These are phyloP conservation scores for Staphylotrichum longicolle DNA, from an alignment of 495 filamentous ascomycete species.

Conservation along the genomic window DNA sequence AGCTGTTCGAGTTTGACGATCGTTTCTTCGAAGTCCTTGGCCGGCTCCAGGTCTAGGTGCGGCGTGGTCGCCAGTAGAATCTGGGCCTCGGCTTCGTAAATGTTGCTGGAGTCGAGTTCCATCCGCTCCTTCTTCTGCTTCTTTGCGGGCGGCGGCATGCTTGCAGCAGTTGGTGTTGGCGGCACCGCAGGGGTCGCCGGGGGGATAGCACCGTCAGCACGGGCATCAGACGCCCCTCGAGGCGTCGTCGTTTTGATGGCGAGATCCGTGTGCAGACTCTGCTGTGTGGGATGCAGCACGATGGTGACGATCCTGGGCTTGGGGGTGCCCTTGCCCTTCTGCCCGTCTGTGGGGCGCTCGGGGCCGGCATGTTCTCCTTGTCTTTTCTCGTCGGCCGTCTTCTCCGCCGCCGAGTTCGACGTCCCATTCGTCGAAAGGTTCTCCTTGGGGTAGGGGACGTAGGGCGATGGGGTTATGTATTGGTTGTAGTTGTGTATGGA, in stretches of 20 bases:
- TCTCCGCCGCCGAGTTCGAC: conserved; percentile 22
- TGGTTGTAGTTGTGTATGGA: conserved; percentile 89
- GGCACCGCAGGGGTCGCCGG: conserved; percentile 66
- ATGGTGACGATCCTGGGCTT: conserved; percentile 70
- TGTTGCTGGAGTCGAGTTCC: conserved; percentile 67
- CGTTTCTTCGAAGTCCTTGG: conserved; percentile 62
- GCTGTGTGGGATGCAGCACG: conserved; percentile 80
- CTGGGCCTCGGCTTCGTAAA: conserved; percentile 70
- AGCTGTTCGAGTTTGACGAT: conserved; percentile 66
- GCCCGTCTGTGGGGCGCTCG: conserved; percentile 44
- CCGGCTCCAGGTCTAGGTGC: conserved; percentile 73
- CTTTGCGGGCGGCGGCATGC: conserved; percentile 62
- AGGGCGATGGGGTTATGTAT: conserved; percentile 83
- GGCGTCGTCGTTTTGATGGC: conserved; percentile 72
- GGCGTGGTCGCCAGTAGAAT: conserved; percentile 67
- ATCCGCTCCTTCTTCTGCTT: conserved; percentile 66
- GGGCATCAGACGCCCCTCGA: conserved; percentile 44
- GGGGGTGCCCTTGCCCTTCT: conserved; percentile 48
- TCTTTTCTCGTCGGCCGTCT: conserved; percentile 37
- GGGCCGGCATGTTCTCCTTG: conserved; percentile 53
- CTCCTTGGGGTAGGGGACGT: conserved; percentile 73
- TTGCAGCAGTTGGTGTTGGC: conserved; percentile 53
- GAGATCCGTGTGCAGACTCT: conserved; percentile 70
- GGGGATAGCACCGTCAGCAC: conserved; percentile 53
- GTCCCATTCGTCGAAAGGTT: conserved; percentile 38